A percentile compares a stretch with the other conserved stretches of the same genome.
Evolutionary conservation across 2,329 filamentous ascomycete genomes (phyloP).

Genomic region (Ceratocystis huliohia): DNA sequence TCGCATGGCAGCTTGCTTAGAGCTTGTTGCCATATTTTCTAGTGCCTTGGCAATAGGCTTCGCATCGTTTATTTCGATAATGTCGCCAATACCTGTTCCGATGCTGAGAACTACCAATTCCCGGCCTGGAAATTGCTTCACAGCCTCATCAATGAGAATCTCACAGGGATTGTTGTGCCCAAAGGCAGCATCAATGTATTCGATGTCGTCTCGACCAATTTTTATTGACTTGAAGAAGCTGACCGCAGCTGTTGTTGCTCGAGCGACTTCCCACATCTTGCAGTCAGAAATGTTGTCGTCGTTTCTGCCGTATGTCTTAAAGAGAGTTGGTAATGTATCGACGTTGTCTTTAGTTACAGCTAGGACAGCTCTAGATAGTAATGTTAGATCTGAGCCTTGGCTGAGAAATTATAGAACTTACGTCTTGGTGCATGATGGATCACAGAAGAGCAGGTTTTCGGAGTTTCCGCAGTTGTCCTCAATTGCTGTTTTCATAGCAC

Average conservation of each 20-base stretch:
- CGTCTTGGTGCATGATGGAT: neutral
- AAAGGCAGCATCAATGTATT: constrained; percentile 27
- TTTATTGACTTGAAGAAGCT: constrained; percentile 27
- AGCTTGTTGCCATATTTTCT: neutral
- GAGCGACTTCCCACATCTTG: constrained; percentile 26
- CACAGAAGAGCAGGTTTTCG: neutral
- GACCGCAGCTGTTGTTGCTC: constrained; percentile 26
- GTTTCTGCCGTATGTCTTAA: constrained; percentile 25
- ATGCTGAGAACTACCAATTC: constrained; percentile 24
- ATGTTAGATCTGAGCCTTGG: neutral
- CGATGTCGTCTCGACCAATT: constrained; percentile 24
- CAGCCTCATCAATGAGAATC: constrained; percentile 26
- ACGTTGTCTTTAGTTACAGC: neutral
- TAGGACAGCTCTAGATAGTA: neutral
- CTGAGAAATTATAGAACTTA: neutral
- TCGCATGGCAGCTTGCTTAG: neutral
- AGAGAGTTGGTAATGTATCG: constrained; percentile 23
- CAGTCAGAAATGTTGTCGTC: constrained; percentile 22
- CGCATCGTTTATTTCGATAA: constrained; percentile 22
- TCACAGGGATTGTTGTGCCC: constrained; percentile 28
- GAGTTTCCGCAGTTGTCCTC: neutral
- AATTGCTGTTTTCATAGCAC: neutral
- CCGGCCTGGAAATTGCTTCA: constrained; percentile 22
- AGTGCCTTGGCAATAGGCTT: neutral
- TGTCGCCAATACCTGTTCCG: constrained; percentile 24